phyloP scores from a whole-genome alignment of 2,329 filamentous ascomycete species.

The Lachnellula cervina region DNA sequence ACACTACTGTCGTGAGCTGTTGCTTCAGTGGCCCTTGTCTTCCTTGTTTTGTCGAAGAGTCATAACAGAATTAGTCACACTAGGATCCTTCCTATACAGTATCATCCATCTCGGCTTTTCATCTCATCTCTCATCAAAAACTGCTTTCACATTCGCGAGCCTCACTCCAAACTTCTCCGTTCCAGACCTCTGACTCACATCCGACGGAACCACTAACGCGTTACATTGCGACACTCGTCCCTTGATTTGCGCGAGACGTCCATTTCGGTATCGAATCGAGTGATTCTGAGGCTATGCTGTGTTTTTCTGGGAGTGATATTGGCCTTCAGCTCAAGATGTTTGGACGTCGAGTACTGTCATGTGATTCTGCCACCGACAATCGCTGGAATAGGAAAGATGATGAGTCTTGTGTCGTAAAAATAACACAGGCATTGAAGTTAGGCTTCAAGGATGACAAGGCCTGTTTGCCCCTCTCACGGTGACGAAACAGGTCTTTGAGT shows the following conservation, averaged over 20 bases:
- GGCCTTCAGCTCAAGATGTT: background rate
- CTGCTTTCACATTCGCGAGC: background rate
- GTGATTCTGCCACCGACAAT: background rate
- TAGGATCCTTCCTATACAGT: background rate
- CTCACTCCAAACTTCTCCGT: background rate
- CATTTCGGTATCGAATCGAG: background rate
- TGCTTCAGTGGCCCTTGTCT: background rate
- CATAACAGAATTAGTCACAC: background rate
- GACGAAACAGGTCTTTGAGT: background rate
- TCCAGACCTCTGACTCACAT: slow-evolving; percentile 1
- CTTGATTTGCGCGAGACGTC: background rate
- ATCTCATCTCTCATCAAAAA: background rate
- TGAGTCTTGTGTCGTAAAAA: background rate
- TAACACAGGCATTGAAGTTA: background rate
- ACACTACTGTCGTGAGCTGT: background rate
- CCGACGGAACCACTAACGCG: background rate
- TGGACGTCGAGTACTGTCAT: background rate
- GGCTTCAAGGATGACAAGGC: background rate
- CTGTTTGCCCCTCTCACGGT: background rate
- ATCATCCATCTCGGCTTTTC: background rate
- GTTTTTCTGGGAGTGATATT: background rate
- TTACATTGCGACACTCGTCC: background rate
- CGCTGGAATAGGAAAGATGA: background rate
- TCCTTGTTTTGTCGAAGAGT: background rate
- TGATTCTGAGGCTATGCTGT: background rate